Base-by-base conservation (phyloP, 768 basidiomycete species). In the Boletus huronensis region DNA sequence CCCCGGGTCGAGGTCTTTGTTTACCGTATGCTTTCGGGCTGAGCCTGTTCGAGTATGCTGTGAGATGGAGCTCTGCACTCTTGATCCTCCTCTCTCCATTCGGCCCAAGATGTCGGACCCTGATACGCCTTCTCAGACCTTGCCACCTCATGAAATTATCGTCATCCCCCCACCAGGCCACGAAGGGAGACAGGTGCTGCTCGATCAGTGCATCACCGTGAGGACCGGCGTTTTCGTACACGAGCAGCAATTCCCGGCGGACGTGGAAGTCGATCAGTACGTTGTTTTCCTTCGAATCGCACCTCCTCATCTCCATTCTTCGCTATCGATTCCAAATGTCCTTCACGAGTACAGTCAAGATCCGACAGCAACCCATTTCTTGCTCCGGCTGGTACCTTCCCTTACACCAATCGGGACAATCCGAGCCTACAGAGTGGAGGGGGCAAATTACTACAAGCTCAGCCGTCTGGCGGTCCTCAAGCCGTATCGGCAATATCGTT, bases 241-340 rank as follows among this genome's bases (percentile, higher is more conserved):
- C 56, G 79, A 80, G 59, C 80, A 84, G 63, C 75, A 75, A 38
- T 93, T 92, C 63, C 78, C 88, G 42, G 72, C 87, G 21, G 88
- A 90, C 47, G 77, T 75, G 8, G 91, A 94, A 70, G 75, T 87
- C 60, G 91, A 93, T 71, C 77, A 81, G 90, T 88, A 52, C 59
- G 72, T 70, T 73, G 71, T 49, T 50, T 38, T 51, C 50, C 42
- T 52, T 52, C 44, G 34, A 49, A 36, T 48, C 44, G 21, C 58
- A 31, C 40, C 51, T 43, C 56, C 52, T 53, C 39, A 42, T 45
- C 56, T 59, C 16, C 35, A 53, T 57, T 52, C 40, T 31, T 58
- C 43, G 36, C 36, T 50, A 42, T 54, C 39, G 44, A 54, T 58
- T 40, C 47, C 53, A 25, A 44, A 10, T 36, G 6, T 43, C 40